These are phyloP conservation scores for Schizopora paradoxa DNA, from an alignment of 1,284 basidiomycete genomes.

Conservation along the genomic window DNA sequence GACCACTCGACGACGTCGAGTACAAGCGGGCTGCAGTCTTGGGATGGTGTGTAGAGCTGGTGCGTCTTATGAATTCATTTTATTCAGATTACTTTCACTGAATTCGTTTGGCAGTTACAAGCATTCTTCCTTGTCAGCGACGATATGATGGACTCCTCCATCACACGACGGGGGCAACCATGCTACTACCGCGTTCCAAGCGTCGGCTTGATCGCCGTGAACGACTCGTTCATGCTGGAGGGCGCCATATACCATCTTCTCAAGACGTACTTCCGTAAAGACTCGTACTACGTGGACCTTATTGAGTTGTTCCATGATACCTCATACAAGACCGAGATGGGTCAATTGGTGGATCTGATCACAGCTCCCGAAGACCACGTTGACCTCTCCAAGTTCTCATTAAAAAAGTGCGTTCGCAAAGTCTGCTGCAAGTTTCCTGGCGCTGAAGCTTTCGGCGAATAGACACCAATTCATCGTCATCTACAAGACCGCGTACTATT, in stretches of 20 bases:
- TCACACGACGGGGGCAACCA: constrained; percentile 96
- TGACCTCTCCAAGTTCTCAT: constrained; percentile 83
- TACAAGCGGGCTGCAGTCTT: constrained; percentile 88
- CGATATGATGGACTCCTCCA: constrained; percentile 95
- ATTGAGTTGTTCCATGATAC: constrained; percentile 90
- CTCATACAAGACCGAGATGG: constrained; percentile 93
- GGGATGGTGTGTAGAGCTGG: constrained; percentile 95
- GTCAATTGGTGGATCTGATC: constrained; percentile 93
- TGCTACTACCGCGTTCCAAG: constrained; percentile 87
- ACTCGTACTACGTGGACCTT: constrained; percentile 84
- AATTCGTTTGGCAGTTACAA: constrained; percentile 64
- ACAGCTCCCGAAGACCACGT: constrained; percentile 90
- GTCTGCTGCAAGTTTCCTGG: constrained; percentile 1
- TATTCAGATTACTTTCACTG: background rate
- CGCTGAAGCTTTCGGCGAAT: constrained; percentile 12
- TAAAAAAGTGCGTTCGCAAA: constrained; percentile 58
- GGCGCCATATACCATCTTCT: constrained; percentile 89
- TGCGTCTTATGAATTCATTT: constrained; percentile 35
- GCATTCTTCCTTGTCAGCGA: constrained; percentile 97
- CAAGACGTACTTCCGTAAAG: constrained; percentile 81
- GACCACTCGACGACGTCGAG: constrained; percentile 69
- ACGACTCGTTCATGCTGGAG: constrained; percentile 97
- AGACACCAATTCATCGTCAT: constrained; percentile 92
- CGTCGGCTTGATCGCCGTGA: constrained; percentile 89
- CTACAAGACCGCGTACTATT: constrained; percentile 98